Base-by-base conservation (phyloP, 2,329 filamentous ascomycete genomes). In the Exophiala viscosa region DNA sequence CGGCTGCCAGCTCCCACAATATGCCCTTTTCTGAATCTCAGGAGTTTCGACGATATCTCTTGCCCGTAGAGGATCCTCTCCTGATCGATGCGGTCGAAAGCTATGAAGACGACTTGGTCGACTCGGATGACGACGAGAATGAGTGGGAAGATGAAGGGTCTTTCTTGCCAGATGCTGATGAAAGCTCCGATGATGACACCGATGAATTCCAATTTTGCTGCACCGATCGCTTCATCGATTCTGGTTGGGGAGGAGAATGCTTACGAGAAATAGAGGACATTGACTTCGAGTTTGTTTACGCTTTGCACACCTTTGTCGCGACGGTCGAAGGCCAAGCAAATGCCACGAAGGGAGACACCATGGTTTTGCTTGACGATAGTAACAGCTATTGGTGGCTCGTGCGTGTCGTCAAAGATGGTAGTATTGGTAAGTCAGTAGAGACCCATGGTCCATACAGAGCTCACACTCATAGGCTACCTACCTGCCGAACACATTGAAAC, bases 331-430 rank as follows among this genome's bases (percentile, higher is more conserved):
- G 93, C 23, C 93, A 99, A 72, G 93, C 93, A 58, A 99, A 97
- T 76, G 93, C 93, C 54, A 95, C 90, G 32, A 99, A 99, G 73
- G 93, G 93, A 46, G 93, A 99, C 67, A 97, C 92, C 11, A 99
- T 99, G 93, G 92, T 97, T 48, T 78, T 99, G 59, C 81, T 99
- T 17, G 93, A 99, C 66, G 93, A 99, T 66, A 97, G 90, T 74
- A 99, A 99, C 74, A 97, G 91, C 73, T 99, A 99, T 71, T 99
- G 93, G 93, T 99, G 93, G 93, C 82, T 99, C 56, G 93, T 99
- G 11, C 82, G 92, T 60, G 88, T 99, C 41, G 91, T 97, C 48
- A 97, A 97, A 71, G 93, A 99, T 72, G 95, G 88, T 69, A 97
- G 90, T 68, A 99, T 99, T 70, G 84, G 83, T 85, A 70, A 55